Evolutionary conservation across 768 basidiomycete genomes (phyloP).

Genomic region (Mycena filopes): DNA sequence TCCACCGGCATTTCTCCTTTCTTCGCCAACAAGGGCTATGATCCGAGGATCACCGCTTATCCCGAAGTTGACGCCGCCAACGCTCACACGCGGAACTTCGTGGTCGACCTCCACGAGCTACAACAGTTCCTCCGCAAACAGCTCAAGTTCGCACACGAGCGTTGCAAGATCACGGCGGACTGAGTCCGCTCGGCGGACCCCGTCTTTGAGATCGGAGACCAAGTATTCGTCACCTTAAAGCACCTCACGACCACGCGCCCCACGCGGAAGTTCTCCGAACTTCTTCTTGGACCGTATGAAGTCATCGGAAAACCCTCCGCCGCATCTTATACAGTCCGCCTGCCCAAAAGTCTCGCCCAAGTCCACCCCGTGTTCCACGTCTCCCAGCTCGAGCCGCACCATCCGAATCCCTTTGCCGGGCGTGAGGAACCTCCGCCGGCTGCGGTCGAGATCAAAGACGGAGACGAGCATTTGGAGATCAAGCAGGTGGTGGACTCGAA

Average conservation of each 20-base stretch:
- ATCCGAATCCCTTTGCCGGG: neutral
- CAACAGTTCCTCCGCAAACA: neutral
- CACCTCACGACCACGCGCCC: too few species aligned
- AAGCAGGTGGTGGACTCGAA: constrained; percentile 10
- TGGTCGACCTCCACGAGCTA: neutral
- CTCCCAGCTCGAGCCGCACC: neutral
- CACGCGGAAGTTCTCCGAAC: too few species aligned
- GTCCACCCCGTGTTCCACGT: constrained; percentile 25
- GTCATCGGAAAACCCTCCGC: constrained; percentile 8
- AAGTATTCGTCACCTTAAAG: too few species aligned
- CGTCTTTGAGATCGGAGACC: too few species aligned
- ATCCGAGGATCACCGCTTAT: too few species aligned
- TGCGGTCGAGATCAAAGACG: constrained; percentile 33
- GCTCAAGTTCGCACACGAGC: neutral
- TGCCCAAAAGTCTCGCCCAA: constrained; percentile 32
- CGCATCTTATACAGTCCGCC: constrained; percentile 35
- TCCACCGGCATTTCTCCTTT: neutral
- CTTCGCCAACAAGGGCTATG: neutral
- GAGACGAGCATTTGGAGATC: constrained; percentile 2
- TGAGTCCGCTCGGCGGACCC: neutral
- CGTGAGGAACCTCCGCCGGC: neutral
- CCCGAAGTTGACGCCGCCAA: neutral
- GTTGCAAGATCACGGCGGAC: neutral
- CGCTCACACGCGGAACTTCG: neutral
- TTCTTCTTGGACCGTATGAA: too few species aligned